Base-by-base conservation (phyloP, 2,329 filamentous ascomycete species). In the Aspergillus aculeatus region DNA sequence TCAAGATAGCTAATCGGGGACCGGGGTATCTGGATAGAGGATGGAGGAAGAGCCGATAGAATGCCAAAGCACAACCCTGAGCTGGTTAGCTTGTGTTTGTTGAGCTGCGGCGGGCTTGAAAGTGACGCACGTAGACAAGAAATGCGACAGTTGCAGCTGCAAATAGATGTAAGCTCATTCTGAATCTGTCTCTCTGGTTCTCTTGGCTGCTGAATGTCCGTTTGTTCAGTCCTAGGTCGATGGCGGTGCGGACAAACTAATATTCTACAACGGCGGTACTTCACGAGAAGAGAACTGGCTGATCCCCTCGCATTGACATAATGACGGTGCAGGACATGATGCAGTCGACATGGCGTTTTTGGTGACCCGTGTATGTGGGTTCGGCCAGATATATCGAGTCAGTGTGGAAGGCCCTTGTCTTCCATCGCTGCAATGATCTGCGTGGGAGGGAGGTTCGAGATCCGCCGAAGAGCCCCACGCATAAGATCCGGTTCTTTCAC, bases 11-110 rank as follows among this genome's bases (percentile, higher is more conserved):
- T 10, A 56, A 47, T 12, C 31, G 49, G n/a, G 54, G 54, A 5
- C 54, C 54, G 10, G 54, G 54, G 47, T 56, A 56, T 50, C 32
- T 50, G 29, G 54, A 47, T 6, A 56, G 32, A 6, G 47, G 47
- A 14, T 56, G 54, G 19, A 56, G 23, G 19, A 41, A 50, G n/a
- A 32, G 54, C n/a, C 49, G 44, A 14, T 56, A 56, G 4, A 56
- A 9, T 26, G 26, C 35, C 26, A 56, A 47, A 47, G 24, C 29
- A 29, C 48, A 50, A 29, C 23, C 23, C 48, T 50, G 23, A 19
- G 23, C 29, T 50, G 5, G 48, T 26, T 12, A 50, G 48, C 4
- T 29, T 26, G 9, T 14, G 48, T 10, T 29, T 26, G 9, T 14
- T 16, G 48, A n/a, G 1, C 11, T 29, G 12, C 21, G 23, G 10